Evolutionary conservation across 139 green algal species (phyloP).

Genomic region (Coelastrella sp.): DNA sequence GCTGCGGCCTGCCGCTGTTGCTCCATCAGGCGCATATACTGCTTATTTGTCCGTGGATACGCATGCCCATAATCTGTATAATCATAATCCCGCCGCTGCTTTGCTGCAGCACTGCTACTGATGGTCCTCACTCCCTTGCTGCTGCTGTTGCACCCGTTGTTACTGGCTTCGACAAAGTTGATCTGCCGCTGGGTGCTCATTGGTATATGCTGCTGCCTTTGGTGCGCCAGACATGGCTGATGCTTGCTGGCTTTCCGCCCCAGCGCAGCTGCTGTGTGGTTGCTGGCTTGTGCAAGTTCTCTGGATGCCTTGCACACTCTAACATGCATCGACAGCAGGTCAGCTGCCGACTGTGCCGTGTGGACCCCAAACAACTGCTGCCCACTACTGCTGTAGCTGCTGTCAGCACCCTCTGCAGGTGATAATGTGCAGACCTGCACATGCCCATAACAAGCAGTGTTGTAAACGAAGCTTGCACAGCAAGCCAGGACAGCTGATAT

Average conservation of each 20-base stretch:
- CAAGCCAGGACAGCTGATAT: no score
- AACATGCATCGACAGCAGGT: neutral
- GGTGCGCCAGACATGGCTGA: neutral
- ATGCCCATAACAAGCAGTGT: neutral
- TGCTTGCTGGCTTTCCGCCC: neutral
- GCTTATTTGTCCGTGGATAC: conserved; percentile 21
- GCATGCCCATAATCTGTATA: neutral
- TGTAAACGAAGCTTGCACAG: no score
- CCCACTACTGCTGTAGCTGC: neutral
- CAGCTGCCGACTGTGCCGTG: conserved; percentile 3
- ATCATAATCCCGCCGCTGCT: neutral
- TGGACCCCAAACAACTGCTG: conserved; percentile 23
- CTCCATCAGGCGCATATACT: conserved; percentile 22
- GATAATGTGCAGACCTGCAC: conserved; percentile 22
- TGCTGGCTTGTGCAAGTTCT: neutral
- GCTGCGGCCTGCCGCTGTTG: neutral
- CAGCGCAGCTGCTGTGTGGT: neutral
- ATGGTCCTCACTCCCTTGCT: neutral
- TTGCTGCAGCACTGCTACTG: neutral
- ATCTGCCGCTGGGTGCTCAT: neutral
- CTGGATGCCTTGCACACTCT: neutral
- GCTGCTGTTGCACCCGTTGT: neutral
- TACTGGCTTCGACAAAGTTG: neutral
- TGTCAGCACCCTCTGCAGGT: neutral
- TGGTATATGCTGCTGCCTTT: neutral